A percentile compares a stretch with the other conserved stretches of the same genome.
Evolutionary conservation across 106 monocot genomes (phyloP).

Genomic region (Xerophyta viscosa): DNA sequence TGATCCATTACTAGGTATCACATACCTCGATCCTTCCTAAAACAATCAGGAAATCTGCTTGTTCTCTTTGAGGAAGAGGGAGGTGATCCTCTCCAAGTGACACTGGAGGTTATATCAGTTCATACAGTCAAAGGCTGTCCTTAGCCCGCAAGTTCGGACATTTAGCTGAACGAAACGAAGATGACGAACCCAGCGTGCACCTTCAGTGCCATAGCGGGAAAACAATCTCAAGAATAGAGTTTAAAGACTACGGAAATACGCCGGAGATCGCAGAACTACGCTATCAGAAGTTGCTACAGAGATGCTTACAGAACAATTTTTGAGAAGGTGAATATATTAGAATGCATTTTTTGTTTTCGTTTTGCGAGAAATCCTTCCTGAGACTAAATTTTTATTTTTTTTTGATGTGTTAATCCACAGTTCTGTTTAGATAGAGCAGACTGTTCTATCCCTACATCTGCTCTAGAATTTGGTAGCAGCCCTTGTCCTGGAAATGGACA

Average conservation of each 20-base stretch:
- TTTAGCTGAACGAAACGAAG: slow-evolving; percentile 15
- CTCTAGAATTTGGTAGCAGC: slow-evolving; percentile 41
- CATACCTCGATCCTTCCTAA: slow-evolving; percentile 60
- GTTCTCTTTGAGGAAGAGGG: slow-evolving; percentile 86
- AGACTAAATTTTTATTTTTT: no score
- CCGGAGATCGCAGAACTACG: slow-evolving; percentile 30
- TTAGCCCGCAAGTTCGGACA: slow-evolving; percentile 19
- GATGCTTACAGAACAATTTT: slow-evolving; percentile 24
- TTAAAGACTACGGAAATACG: slow-evolving; percentile 65
- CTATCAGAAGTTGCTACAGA: slow-evolving; percentile 45
- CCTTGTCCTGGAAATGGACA: slow-evolving; percentile 57
- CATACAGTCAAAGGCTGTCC: slow-evolving; percentile 40
- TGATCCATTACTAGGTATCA: slow-evolving; percentile 54
- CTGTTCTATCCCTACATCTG: slow-evolving; percentile 37
- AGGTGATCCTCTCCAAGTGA: slow-evolving; percentile 57
- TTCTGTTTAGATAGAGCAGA: slow-evolving; percentile 41
- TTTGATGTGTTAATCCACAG: no score
- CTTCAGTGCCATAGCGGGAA: slow-evolving; percentile 38
- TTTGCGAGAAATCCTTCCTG: no score
- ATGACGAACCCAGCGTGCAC: slow-evolving; percentile 4
- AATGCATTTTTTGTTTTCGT: no score
- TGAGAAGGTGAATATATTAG: slow-evolving; percentile 39
- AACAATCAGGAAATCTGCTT: slow-evolving; percentile 51
- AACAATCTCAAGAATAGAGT: slow-evolving; percentile 50
- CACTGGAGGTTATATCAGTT: slow-evolving; percentile 51